These are phyloP conservation scores for Papiliotrema nemorosa DNA, from an alignment of 1,284 basidiomycete species.

Conservation along the genomic window DNA sequence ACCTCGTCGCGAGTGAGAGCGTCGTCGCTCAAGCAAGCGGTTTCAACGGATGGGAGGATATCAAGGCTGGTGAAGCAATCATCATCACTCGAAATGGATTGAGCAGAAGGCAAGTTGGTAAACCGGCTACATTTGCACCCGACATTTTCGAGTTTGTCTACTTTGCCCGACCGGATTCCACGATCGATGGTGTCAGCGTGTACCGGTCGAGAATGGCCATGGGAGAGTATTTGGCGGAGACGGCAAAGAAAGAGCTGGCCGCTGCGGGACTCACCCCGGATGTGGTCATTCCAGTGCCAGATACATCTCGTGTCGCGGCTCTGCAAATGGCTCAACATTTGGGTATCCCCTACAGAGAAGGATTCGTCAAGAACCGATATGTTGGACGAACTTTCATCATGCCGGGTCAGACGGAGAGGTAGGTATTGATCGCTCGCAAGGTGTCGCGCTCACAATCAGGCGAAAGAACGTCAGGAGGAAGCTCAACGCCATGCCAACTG, in stretches of 20 bases:
- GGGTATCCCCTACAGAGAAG: constrained; percentile 89
- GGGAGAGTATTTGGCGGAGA: constrained; percentile 91
- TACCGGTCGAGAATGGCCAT: constrained; percentile 98
- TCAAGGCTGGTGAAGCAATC: constrained; percentile 88
- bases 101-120: constrained; percentile 67
- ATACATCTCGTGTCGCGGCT: constrained; percentile 94
- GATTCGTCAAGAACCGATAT: constrained; percentile 98
- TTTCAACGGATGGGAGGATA: constrained; percentile 89
- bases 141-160: constrained; percentile 99
- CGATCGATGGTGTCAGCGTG: constrained; percentile 94
- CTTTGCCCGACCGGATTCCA: constrained; percentile 96
- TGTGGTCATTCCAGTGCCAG: constrained; percentile 97
- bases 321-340: constrained; percentile 92
- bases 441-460: constrained; percentile 49
- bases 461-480: constrained; percentile 94
- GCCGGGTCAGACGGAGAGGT: constrained; percentile 84
- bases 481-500: constrained; percentile 98
- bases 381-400: constrained; percentile 99
- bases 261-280: constrained; percentile 71
- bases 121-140: constrained; percentile 77
- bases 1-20: constrained; percentile 91
- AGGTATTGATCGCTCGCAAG: neutral
- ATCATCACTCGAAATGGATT: constrained; percentile 83
- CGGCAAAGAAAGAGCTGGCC: constrained; percentile 71
- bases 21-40: constrained; percentile 92